Evolutionary conservation across 805 yeast genomes (phyloP).

Genomic region (Ogataea henricii): DNA sequence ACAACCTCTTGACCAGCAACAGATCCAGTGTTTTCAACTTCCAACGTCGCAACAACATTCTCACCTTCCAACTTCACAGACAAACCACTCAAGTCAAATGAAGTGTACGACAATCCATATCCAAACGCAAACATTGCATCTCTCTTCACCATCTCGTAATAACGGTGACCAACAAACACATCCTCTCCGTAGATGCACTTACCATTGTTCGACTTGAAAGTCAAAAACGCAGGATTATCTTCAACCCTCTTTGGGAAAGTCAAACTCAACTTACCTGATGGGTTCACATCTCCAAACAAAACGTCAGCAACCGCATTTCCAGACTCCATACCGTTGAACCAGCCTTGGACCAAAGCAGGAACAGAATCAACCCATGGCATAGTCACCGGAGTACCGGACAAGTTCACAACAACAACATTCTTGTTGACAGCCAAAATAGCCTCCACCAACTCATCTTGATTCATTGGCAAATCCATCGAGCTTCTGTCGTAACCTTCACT

Average conservation of each 20-base stretch:
- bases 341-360: conserved; percentile 50
- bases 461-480: conserved; percentile 52
- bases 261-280: conserved; percentile 59
- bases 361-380: conserved; percentile 53
- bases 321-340: conserved; percentile 59
- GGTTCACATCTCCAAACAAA: conserved; percentile 59
- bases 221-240: conserved; percentile 60
- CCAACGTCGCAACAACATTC: conserved; percentile 34
- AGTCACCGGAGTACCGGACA: conserved; percentile 63
- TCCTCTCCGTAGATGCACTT: conserved; percentile 64
- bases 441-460: conserved; percentile 45
- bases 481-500: conserved; percentile 60
- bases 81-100: conserved; percentile 45
- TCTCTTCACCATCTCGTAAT: conserved; percentile 52
- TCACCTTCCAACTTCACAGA: conserved; percentile 32
- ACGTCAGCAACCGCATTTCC: conserved; percentile 65
- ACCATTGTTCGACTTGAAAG: conserved; percentile 53
- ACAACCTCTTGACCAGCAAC: conserved; percentile 54
- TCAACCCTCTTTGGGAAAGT: conserved; percentile 53
- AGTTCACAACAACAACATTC: conserved; percentile 55
- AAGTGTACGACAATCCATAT: conserved; percentile 60
- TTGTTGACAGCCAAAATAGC: conserved; percentile 49
- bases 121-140: conserved; percentile 63
- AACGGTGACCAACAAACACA: conserved; percentile 63
- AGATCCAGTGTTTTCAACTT: conserved; percentile 50